phyloP scores from a whole-genome alignment of 257 asterid species.

The Ophiorrhiza pumila region DNA sequence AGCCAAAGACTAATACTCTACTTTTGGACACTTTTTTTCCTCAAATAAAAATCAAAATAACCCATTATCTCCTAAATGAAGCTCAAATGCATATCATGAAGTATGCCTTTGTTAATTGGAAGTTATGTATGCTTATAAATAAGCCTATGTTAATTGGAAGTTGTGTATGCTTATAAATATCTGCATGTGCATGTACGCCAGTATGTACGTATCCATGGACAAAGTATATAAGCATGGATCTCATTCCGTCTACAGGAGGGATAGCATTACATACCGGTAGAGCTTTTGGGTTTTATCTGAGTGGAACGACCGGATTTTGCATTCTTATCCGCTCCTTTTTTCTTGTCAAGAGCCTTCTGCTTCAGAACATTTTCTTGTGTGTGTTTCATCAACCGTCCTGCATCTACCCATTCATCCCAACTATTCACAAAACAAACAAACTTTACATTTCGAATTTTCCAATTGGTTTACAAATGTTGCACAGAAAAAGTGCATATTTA shows the following conservation, averaged over 20 bases:
- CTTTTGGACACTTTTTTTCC: background rate
- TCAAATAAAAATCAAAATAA: background rate
- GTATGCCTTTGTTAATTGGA: background rate
- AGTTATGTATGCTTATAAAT: background rate
- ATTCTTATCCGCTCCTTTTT: slow-evolving; percentile 63
- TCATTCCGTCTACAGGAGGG: background rate
- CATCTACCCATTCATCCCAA: slow-evolving; percentile 99
- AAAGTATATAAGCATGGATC: background rate
- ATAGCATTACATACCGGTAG: slow-evolving; percentile 51
- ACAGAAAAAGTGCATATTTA: background rate
- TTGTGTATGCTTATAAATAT: background rate
- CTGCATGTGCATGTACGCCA: no score
- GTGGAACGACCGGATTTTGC: slow-evolving; percentile 74
- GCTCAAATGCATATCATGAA: background rate
- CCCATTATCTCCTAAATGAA: background rate
- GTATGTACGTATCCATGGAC: background rate
- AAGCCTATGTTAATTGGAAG: background rate
- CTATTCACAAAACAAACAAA: slow-evolving; percentile 45
- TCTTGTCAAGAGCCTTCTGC: slow-evolving; percentile 82
- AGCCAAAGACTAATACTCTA: background rate
- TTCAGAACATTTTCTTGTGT: slow-evolving; percentile 69
- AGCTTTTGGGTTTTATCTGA: slow-evolving; percentile 68
- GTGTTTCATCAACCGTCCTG: slow-evolving; percentile 77
- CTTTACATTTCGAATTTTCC: slow-evolving; percentile 15
- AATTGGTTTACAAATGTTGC: background rate